These are phyloP conservation scores for Biscogniauxia mediterranea DNA, from an alignment of 2,329 filamentous ascomycete species.

Conservation along the genomic window DNA sequence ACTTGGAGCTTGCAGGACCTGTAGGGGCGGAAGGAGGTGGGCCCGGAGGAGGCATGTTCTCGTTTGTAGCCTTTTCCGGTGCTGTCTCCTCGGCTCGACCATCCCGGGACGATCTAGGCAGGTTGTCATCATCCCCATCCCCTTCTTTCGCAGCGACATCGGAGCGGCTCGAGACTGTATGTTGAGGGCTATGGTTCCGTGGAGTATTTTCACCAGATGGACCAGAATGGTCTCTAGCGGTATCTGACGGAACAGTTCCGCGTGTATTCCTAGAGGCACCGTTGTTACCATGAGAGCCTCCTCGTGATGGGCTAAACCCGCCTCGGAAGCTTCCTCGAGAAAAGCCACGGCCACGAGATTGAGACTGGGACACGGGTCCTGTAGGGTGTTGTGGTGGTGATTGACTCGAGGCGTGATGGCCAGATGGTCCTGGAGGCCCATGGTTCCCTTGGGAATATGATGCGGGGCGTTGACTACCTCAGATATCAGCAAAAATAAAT, in stretches of 20 bases:
- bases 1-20: slow-evolving; percentile 64
- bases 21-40: slow-evolving; percentile 49
- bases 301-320: slow-evolving; percentile 50
- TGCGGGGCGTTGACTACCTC: slow-evolving; percentile 57
- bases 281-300: slow-evolving; percentile 54
- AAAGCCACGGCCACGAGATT: slow-evolving; percentile 42
- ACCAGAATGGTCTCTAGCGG: slow-evolving; percentile 23
- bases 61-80: slow-evolving; percentile 45
- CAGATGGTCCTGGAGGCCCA: slow-evolving; percentile 50
- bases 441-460: slow-evolving; percentile 58
- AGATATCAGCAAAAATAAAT: slow-evolving; percentile 31
- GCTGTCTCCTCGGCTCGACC: slow-evolving; percentile 62
- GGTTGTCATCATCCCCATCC: slow-evolving; percentile 56
- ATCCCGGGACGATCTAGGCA: slow-evolving; percentile 64
- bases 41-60: slow-evolving; percentile 54
- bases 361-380: slow-evolving; percentile 51
- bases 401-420: slow-evolving; percentile 52
- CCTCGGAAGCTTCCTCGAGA: slow-evolving; percentile 57
- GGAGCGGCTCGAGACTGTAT: slow-evolving; percentile 26
- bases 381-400: slow-evolving; percentile 57
- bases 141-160: slow-evolving; percentile 25
- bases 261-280: slow-evolving; percentile 66
- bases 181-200: slow-evolving; percentile 32
- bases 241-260: slow-evolving; percentile 23
- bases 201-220: slow-evolving; percentile 34